Base-by-base conservation (phyloP, 1,284 basidiomycete genomes). In the Leccinum solheimii region DNA sequence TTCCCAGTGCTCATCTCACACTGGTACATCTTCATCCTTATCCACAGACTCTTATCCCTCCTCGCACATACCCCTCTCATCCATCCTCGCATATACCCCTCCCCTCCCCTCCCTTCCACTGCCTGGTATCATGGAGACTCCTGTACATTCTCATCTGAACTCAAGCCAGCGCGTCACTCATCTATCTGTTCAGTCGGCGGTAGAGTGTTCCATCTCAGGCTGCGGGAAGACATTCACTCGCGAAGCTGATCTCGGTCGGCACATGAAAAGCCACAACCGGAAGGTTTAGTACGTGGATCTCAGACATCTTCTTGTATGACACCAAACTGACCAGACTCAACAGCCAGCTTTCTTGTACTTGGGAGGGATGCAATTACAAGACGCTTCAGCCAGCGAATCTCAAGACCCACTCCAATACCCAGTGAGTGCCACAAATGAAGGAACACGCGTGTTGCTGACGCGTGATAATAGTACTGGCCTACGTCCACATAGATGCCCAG, bases 311-410 rank as follows among this genome's bases (percentile, higher is more conserved):
- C 1, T 43, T 21, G 38, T n/a, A 5, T 14, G n/a, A 27, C 32
- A 21, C n/a, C 11, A 36, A 4, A 8, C 59, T 66, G 54, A 74
- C 48, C 1, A 0, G n/a, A 32, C 16, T 32, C 38, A 7, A 27
- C 56, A 77, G 77, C 10, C 71, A 61, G 69, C 32, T 63, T 38
- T 10, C 8, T 8, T 78, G 78, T 51, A 61, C 59, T n/a, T n/a
- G n/a, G n/a, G n/a, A n/a, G n/a, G n/a, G n/a, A n/a, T n/a, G n/a
- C n/a, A n/a, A n/a, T n/a, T n/a, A n/a, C n/a, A n/a, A n/a, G 23
- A 55, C 70, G 0, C 64, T 76, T 0, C 77, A 77, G 13, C 59
- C 6, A 69, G 68, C 0, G n/a, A 78, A 77, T 19, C n/a, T 78
- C 0, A 21, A 19, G 0, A 71, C 66, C 0, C 77, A 77, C 49